These are phyloP conservation scores for Citrullus colocynthis DNA, from an alignment of 306 rosid genomes.

Conservation along the genomic window DNA sequence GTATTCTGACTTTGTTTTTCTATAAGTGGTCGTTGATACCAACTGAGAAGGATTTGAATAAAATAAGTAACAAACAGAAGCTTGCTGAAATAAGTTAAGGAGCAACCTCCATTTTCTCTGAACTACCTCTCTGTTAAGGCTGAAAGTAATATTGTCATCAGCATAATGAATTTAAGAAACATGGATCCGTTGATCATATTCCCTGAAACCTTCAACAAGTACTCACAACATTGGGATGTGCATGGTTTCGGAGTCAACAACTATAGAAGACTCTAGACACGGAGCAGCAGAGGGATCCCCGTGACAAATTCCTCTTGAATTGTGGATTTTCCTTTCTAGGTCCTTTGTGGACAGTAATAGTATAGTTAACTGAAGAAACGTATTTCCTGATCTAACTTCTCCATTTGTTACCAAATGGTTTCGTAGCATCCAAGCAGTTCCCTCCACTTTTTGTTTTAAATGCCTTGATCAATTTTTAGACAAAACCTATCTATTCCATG, in stretches of 20 bases:
- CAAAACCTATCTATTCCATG: not conserved
- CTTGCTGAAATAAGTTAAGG: too few species aligned
- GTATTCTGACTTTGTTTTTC: too few species aligned
- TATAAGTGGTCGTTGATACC: too few species aligned
- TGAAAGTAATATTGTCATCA: not conserved
- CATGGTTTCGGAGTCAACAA: not conserved
- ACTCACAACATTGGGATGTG: not conserved
- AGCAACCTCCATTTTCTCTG: too few species aligned
- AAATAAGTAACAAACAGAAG: too few species aligned
- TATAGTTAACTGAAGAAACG: not conserved
- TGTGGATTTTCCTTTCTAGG: not conserved
- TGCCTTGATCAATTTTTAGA: not conserved
- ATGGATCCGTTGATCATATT: not conserved
- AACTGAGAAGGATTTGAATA: too few species aligned
- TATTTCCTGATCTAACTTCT: not conserved
- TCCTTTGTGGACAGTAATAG: not conserved
- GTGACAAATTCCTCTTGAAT: not conserved
- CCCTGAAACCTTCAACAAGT: not conserved
- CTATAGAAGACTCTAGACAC: not conserved
- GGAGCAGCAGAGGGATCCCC: not conserved
- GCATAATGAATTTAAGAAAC: not conserved
- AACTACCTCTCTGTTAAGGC: too few species aligned
- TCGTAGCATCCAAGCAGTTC: not conserved
- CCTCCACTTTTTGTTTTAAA: not conserved
- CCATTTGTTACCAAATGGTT: not conserved